Percentiles rank a stretch among this genome's conserved stretches.
Conservation (phyloP, 352 stramenopile species). For the Phytophthora europaea region DNA sequence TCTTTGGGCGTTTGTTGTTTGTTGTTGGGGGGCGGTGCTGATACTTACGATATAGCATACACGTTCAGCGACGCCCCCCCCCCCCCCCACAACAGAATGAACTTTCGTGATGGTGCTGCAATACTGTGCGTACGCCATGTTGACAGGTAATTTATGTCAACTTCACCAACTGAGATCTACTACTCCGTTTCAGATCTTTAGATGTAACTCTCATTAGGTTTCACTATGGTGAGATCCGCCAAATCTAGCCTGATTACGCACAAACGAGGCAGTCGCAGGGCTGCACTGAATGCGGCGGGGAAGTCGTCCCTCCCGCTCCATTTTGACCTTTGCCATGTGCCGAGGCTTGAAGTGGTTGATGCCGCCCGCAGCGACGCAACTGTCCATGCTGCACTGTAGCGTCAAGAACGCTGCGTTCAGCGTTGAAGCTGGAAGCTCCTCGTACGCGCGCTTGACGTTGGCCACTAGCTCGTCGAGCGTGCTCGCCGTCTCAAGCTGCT, state of each 20-base stretch:
- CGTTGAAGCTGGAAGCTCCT: background rate
- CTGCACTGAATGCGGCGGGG: too few species aligned
- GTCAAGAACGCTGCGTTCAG: background rate
- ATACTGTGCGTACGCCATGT: too few species aligned
- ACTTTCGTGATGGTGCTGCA: too few species aligned
- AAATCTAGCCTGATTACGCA: background rate
- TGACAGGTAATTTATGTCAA: too few species aligned
- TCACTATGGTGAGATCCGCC: background rate
- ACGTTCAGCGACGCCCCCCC: too few species aligned
- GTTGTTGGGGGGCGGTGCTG: too few species aligned
- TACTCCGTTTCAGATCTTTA: background rate
- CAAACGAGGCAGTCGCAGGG: background rate
- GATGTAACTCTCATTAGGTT: background rate
- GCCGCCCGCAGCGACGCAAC: background rate
- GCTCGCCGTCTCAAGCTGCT: background rate
- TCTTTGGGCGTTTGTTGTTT: too few species aligned
- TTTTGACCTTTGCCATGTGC: conserved; percentile 1
- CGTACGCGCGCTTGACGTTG: background rate
- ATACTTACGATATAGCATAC: too few species aligned
- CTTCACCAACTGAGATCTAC: too few species aligned
- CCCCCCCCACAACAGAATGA: too few species aligned
- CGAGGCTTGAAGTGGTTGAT: background rate
- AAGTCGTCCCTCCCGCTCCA: conserved; percentile 2
- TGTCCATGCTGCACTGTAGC: background rate
- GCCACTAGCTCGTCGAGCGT: background rate